phyloP scores from a whole-genome alignment of 768 basidiomycete species.

The Mycena polygramma region DNA sequence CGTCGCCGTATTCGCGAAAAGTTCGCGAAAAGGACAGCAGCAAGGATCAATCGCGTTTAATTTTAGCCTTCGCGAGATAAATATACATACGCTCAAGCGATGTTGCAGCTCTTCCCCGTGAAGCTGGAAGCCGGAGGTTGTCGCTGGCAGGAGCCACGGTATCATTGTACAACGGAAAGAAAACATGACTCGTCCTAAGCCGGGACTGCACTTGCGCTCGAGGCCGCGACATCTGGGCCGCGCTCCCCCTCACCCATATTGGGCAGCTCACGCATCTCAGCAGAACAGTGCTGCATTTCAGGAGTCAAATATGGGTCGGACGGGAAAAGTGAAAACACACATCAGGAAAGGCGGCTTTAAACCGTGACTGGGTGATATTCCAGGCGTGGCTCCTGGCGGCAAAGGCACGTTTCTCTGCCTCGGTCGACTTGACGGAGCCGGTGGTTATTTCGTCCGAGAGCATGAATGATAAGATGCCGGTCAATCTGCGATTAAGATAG shows the following conservation, averaged over 20 bases:
- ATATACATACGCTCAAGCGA: neutral
- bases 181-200: too few relatives aligned
- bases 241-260: slow-evolving; percentile 93
- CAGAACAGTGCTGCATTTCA: slow-evolving; percentile 72
- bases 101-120: too few relatives aligned
- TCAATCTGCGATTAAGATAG: too few relatives aligned
- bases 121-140: too few relatives aligned
- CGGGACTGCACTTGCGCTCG: too few relatives aligned
- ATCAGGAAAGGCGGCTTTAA: slow-evolving; percentile 90
- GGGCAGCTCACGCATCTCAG: slow-evolving; percentile 80
- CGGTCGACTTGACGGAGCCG: slow-evolving; percentile 86
- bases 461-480: slow-evolving; percentile 97
- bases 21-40: slow-evolving; percentile 9
- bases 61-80: neutral
- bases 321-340: slow-evolving; percentile 53
- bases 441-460: slow-evolving; percentile 97
- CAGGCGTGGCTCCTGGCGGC: slow-evolving; percentile 87
- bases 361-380: slow-evolving; percentile 85
- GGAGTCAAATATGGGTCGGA: slow-evolving; percentile 25
- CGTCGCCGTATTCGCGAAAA: slow-evolving; percentile 6
- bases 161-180: too few relatives aligned
- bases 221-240: slow-evolving; percentile 27
- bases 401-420: slow-evolving; percentile 81
- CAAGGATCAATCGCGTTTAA: neutral
- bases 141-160: too few relatives aligned